Percentiles rank a stretch among this genome's conserved stretches.
Conservation (phyloP, 176 grass and related monocot species). For the Poa pratensis region DNA sequence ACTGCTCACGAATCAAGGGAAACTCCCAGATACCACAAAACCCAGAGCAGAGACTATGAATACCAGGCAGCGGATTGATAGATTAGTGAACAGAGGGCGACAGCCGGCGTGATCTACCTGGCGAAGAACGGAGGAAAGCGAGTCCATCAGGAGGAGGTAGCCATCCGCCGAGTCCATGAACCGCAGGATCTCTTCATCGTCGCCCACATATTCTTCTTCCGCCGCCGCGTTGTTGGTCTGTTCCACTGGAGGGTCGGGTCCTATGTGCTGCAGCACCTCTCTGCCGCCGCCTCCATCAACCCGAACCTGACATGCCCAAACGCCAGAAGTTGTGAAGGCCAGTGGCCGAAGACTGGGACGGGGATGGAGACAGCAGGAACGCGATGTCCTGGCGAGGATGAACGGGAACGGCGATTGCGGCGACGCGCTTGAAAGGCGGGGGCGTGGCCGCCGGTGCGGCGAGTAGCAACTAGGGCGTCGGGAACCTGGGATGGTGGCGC, state of each 20-base stretch:
- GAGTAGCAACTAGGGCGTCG: too few relatives aligned
- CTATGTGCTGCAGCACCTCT: conserved; percentile 1
- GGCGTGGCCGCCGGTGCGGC: too few relatives aligned
- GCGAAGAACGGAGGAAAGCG: conserved; percentile 51
- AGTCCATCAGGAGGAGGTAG: conserved; percentile 56
- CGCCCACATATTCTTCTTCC: not conserved
- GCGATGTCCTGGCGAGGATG: too few relatives aligned
- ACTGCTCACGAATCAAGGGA: not conserved
- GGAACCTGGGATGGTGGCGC: too few relatives aligned
- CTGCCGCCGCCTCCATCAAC: conserved; percentile 10
- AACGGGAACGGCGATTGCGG: not conserved
- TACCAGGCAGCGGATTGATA: not conserved
- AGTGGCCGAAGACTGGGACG: too few relatives aligned
- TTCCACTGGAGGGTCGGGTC: not conserved
- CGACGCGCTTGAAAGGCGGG: too few relatives aligned
- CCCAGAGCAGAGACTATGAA: not conserved
- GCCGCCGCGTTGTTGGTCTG: not conserved
- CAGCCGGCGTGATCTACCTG: conserved; percentile 25
- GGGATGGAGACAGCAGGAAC: too few relatives aligned
- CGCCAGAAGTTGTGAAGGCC: not conserved
- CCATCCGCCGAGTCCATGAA: conserved; percentile 58
- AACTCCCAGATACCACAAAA: not conserved
- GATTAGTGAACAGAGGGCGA: not conserved
- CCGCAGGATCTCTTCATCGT: conserved; percentile 47
- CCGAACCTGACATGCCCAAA: not conserved